Percentiles rank a stretch among this genome's conserved stretches.
Conservation (phyloP, 768 basidiomycete species). For the Galerina sulciceps region DNA sequence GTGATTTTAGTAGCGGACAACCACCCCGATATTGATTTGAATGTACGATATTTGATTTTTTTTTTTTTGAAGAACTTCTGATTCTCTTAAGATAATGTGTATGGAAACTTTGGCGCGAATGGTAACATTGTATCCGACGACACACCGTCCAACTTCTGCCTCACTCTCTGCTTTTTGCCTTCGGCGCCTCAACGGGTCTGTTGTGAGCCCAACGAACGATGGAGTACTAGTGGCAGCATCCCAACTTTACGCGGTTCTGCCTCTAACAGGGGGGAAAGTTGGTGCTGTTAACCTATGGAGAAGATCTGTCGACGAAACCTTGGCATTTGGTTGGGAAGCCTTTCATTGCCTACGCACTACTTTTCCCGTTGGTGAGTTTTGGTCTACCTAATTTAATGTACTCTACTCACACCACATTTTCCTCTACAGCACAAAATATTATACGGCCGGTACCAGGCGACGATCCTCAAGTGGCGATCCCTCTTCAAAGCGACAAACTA, state of each 20-base stretch:
- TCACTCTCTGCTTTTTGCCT: conserved; percentile 58
- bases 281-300: conserved; percentile 75
- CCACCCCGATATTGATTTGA: conserved; percentile 51
- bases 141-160: conserved; percentile 59
- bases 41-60: conserved; percentile 41
- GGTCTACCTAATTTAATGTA: not conserved
- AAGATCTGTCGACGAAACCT: conserved; percentile 71
- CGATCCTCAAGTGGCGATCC: conserved; percentile 53
- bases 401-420: not conserved
- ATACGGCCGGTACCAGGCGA: conserved; percentile 21
- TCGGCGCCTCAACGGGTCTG: conserved; percentile 58
- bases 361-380: conserved; percentile 48
- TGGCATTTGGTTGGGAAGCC: conserved; percentile 68
- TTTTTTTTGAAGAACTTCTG: not conserved
- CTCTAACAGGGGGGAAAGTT: conserved; percentile 79
- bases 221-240: conserved; percentile 53
- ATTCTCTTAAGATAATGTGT: conserved; percentile 43
- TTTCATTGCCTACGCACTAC: conserved; percentile 64
- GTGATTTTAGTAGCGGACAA: conserved; percentile 62
- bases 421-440: conserved; percentile 6
- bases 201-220: conserved; percentile 43
- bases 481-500: conserved; percentile 66
- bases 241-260: conserved; percentile 63
- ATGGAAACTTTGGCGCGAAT: conserved; percentile 57
- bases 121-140: conserved; percentile 67